Evolutionary conservation across 1,284 basidiomycete genomes (phyloP), one percentile per base, ranked within the genome.

Genomic region (Sanghuangporus baumii): DNA sequence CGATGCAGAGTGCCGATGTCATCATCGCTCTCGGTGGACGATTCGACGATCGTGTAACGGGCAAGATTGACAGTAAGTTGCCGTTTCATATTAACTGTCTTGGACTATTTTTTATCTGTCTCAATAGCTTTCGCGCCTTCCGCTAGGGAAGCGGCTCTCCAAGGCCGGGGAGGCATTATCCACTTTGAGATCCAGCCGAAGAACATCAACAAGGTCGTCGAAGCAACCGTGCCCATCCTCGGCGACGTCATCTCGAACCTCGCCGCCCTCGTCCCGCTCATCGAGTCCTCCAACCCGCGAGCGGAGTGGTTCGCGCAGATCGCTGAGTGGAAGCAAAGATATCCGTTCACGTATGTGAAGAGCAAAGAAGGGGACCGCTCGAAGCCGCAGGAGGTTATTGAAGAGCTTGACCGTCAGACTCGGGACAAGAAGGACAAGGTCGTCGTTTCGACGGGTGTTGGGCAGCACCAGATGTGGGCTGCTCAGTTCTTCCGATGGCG

Each of bases 391-490:
- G 94, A 97, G 78, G 93, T 98, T 58, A 87, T 99, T 59, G 90
- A 95, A 77, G 96, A 95, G 75, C 81, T 99, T 18, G 89, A 99
- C 71, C 77, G 73, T 62, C 89, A 94, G 78, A 85, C 83, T 1
- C 79, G 81, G 63, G 81, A 85, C 65, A 82, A 81, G 71, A 97
- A 99, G 81, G 90, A 94, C 60, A 86, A 98, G 50, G 84, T 98
- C 36, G 80, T 99, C 70, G 79, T 99, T 66, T 78, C 93, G 2
- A 98, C 97, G 2, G 96, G 96, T 71, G 97, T 99, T 26, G 97
- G 97, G 4, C 96, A 98, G 76, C 96, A 99, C 78, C 96, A 99
- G 77, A 99, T 99, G 96, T 99, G 95, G 95, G 96, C 96, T 1
- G 94, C 93, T 55, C 97, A 99, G 76, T 83, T 91, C 75, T 98